Conservation (phyloP, 306 rosid species). For the Calophaca sinica region DNA sequence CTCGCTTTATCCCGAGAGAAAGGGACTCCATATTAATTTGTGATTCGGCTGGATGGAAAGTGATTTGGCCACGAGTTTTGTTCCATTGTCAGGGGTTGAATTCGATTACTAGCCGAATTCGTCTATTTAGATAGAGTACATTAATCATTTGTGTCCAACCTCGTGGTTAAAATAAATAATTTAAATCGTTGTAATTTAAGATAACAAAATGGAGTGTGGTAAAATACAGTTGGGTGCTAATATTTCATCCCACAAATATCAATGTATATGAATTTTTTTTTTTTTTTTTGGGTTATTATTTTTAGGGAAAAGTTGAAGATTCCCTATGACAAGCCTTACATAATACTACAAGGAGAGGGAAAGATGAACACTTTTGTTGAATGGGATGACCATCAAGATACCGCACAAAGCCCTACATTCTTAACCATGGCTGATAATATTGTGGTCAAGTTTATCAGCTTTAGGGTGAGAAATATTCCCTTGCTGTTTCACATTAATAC, state of each 20-base stretch:
- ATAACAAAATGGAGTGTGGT: too few species aligned
- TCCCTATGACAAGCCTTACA: slow-evolving; percentile 66
- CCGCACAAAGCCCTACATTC: slow-evolving; percentile 69
- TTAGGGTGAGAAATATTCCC: slow-evolving; percentile 56
- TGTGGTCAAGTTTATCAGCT: slow-evolving; percentile 62
- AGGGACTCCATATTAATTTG: too few species aligned
- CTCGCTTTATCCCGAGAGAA: too few species aligned
- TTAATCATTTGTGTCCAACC: too few species aligned
- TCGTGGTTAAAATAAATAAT: too few species aligned
- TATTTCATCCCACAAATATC: neutral
- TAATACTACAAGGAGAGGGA: slow-evolving; percentile 66
- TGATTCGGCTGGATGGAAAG: too few species aligned
- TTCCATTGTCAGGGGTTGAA: too few species aligned
- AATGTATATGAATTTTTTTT: neutral
- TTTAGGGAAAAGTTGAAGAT: slow-evolving; percentile 71
- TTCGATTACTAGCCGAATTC: too few species aligned
- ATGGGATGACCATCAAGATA: slow-evolving; percentile 70
- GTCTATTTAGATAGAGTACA: too few species aligned
- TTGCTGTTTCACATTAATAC: neutral
- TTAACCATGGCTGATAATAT: slow-evolving; percentile 56
- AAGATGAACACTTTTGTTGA: slow-evolving; percentile 58
- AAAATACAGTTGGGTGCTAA: neutral
- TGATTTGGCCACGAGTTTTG: too few species aligned
- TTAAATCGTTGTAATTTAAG: too few species aligned
- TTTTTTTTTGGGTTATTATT: neutral